A percentile compares a stretch with the other conserved stretches of the same genome.
Evolutionary conservation across 1,139 yeast genomes (phyloP).

Genomic region (Petasospora fabianii): DNA sequence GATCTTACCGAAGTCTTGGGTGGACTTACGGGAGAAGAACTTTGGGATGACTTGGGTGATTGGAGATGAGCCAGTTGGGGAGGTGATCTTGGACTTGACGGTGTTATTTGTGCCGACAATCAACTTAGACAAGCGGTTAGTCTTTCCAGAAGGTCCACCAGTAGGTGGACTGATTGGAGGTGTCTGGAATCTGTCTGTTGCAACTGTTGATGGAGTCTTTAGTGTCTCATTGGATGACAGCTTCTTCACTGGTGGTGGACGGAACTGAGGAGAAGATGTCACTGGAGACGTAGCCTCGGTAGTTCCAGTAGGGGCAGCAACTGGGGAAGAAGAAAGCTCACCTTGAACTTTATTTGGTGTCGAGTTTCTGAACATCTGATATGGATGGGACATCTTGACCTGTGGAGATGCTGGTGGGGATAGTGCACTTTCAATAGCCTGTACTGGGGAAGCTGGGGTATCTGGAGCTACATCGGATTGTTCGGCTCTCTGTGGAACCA

Average conservation of each 20-base stretch:
- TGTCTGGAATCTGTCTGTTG: slow-evolving; percentile 10
- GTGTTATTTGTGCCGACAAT: slow-evolving; percentile 4
- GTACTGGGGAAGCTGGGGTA: slow-evolving; percentile 6
- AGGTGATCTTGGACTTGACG: slow-evolving; percentile 11
- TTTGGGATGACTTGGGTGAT: slow-evolving; percentile 23
- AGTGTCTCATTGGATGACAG: background rate
- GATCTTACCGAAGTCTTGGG: slow-evolving; percentile 13
- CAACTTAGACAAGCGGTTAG: slow-evolving; percentile 6
- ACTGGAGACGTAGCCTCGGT: background rate
- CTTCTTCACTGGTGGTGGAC: too few relatives aligned
- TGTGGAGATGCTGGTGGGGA: slow-evolving; percentile 2
- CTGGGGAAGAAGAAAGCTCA: background rate
- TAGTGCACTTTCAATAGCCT: slow-evolving; percentile 1
- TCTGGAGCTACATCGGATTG: slow-evolving; percentile 1
- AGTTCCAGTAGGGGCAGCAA: background rate
- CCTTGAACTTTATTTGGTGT: slow-evolving; percentile 6
- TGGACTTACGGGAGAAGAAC: slow-evolving; percentile 15
- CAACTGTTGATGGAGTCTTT: slow-evolving; percentile 6
- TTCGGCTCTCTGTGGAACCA: too few relatives aligned
- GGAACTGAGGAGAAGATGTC: background rate
- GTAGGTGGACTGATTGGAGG: slow-evolving; percentile 11
- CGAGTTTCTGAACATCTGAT: slow-evolving; percentile 9
- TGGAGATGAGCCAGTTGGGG: slow-evolving; percentile 21
- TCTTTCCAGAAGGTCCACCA: background rate
- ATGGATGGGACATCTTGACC: slow-evolving; percentile 15